Evolutionary conservation across 2,329 filamentous ascomycete genomes (phyloP), one percentile per base, ranked within the genome.

Genomic region (Fonsecaea pedrosoi): DNA sequence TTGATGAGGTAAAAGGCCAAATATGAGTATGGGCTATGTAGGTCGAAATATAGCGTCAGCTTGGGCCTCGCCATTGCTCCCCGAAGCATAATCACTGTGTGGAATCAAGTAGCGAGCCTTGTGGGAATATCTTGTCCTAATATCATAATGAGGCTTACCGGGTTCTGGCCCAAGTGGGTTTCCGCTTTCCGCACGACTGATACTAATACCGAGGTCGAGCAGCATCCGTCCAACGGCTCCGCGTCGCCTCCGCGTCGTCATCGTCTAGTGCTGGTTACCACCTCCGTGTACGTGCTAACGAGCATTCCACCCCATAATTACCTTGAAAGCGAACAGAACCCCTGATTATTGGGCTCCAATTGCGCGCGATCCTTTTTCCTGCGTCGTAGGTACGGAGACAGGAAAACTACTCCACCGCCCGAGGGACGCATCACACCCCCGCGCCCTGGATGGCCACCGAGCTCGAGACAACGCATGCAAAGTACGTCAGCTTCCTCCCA

Each of bases 21-120:
- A 70, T 88, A 88, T 0, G 80, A 83, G 74, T 89, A 88, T 1
- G 86, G 87, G 67, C 82, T 85, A 34, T 89, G 81, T 5, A 86
- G 79, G 77, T 89, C 86, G 54, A 87, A 75, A 71, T 84, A 88
- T 12, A 88, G 77, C 0, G 82, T 86, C 54, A 88, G 78, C 71
- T 82, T 82, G 4, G 83, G 81, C 55, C 75, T 77, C 21, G 80
- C 72, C 83, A 85, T 85, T 38, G 12, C 40, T 12, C 21, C 25
- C 32, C 25, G 4, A n/a, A 32, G 15, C 21, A 54, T 7, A n/a
- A 7, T 32, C 6, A 32, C n/a, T 32, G 12, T 21, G 18, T 50
- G 6, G 10, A 30, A 25, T 8, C 45, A 21, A 50, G 18, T 13
- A 25, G 18, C 45, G 45, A 50, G 25, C 25, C 4, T 9, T 9